A percentile compares a stretch with the other conserved stretches of the same genome.
Conservation (phyloP, 257 asterid genomes). For the Henckelia pumila region DNA sequence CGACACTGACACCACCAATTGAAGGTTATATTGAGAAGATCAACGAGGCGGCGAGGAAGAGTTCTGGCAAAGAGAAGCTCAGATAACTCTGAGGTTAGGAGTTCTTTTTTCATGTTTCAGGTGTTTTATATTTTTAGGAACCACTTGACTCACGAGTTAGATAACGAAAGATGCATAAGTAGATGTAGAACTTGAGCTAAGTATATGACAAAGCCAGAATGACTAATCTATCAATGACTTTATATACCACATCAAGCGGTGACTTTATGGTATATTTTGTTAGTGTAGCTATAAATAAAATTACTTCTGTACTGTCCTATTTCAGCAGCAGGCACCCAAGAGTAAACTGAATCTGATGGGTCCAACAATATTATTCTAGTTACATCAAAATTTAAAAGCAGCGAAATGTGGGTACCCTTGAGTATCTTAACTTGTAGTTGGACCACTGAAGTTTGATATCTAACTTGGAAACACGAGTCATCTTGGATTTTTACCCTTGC, state of each 20-base stretch:
- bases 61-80: constrained; percentile 62
- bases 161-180: no score
- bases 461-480: not conserved
- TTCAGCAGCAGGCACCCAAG: not conserved
- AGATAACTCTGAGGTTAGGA: constrained; percentile 43
- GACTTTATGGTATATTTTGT: no score
- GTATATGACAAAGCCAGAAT: no score
- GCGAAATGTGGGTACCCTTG: not conserved
- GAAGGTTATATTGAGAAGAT: constrained; percentile 88
- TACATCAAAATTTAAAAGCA: not conserved
- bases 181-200: no score
- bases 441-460: not conserved
- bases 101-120: not conserved
- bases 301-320: not conserved
- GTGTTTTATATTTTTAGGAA: no score
- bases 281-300: not conserved
- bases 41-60: constrained; percentile 76
- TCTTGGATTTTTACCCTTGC: no score
- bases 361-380: no score
- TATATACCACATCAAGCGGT: no score
- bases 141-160: no score
- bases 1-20: constrained; percentile 88
- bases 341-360: not conserved
- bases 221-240: no score
- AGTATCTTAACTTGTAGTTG: not conserved